A percentile compares a stretch with the other conserved stretches of the same genome.
Conservation (phyloP, 495 filamentous ascomycete genomes). For the Talaromyces stipitatus region DNA sequence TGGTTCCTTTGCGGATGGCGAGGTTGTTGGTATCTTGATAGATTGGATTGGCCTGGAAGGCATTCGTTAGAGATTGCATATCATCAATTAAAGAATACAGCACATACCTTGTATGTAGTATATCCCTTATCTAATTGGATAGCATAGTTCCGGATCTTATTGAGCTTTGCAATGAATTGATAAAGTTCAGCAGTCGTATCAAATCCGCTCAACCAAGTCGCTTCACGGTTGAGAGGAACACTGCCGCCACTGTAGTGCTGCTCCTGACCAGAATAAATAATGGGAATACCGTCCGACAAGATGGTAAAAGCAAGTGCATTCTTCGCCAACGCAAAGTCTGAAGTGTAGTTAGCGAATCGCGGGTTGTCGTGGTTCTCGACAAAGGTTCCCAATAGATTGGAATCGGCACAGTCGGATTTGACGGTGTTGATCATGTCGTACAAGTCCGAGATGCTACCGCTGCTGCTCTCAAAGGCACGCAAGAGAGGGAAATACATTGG, state of each 20-base stretch:
- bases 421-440: slow-evolving; percentile 52
- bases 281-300: slow-evolving; percentile 60
- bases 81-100: background rate
- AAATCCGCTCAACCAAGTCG: slow-evolving; percentile 64
- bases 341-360: slow-evolving; percentile 55
- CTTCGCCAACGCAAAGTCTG: slow-evolving; percentile 46
- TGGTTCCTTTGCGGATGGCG: slow-evolving; percentile 57
- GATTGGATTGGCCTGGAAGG: slow-evolving; percentile 26
- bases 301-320: slow-evolving; percentile 67
- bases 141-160: slow-evolving; percentile 52
- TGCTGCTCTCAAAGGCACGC: slow-evolving; percentile 52
- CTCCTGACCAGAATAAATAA: slow-evolving; percentile 67
- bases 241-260: slow-evolving; percentile 58
- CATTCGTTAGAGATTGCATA: background rate
- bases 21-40: slow-evolving; percentile 50
- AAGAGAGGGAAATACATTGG: slow-evolving; percentile 50
- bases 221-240: slow-evolving; percentile 67
- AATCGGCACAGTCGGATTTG: slow-evolving; percentile 47
- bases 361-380: slow-evolving; percentile 73
- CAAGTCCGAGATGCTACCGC: slow-evolving; percentile 49
- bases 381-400: slow-evolving; percentile 63
- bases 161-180: slow-evolving; percentile 48
- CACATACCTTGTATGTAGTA: slow-evolving; percentile 36
- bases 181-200: slow-evolving; percentile 55
- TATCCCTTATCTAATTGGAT: slow-evolving; percentile 38